A percentile compares a stretch with the other conserved stretches of the same genome.
Conservation (phyloP, 2,329 filamentous ascomycete genomes). For the Penicillium olsonii region DNA sequence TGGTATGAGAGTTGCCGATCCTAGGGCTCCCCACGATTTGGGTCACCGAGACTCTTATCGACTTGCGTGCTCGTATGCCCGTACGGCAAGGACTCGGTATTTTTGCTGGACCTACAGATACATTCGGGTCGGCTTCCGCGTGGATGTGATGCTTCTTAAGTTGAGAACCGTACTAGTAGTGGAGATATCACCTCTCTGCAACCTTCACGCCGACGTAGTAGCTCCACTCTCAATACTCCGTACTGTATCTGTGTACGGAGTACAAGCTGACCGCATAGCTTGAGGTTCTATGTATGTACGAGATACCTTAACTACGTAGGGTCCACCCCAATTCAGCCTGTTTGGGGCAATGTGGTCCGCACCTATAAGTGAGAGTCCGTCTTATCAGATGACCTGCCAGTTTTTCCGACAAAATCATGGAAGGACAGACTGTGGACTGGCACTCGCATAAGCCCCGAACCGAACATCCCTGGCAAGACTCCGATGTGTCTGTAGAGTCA, state of each 20-base stretch:
- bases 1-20: constrained; percentile 34
- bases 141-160: background rate
- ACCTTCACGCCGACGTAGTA: constrained; percentile 7
- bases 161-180: too few species aligned
- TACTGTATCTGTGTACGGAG: background rate
- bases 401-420: background rate
- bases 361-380: constrained; percentile 5
- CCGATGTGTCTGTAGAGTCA: background rate
- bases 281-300: background rate
- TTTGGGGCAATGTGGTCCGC: constrained; percentile 12
- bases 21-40: constrained; percentile 31
- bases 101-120: too few species aligned
- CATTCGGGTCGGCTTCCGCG: background rate
- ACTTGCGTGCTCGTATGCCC: constrained; percentile 7
- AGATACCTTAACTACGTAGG: constrained; percentile 4
- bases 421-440: background rate
- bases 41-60: constrained; percentile 30
- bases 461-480: constrained; percentile 1
- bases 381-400: constrained; percentile 20
- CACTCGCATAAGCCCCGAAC: background rate
- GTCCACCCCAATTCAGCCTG: constrained; percentile 18
- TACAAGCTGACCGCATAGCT: background rate
- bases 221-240: constrained; percentile 2
- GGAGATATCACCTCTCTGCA: constrained; percentile 12
- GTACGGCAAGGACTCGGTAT: constrained; percentile 4